phyloP scores from a whole-genome alignment of 768 basidiomycete genomes.

The Gyrodon lividus region DNA sequence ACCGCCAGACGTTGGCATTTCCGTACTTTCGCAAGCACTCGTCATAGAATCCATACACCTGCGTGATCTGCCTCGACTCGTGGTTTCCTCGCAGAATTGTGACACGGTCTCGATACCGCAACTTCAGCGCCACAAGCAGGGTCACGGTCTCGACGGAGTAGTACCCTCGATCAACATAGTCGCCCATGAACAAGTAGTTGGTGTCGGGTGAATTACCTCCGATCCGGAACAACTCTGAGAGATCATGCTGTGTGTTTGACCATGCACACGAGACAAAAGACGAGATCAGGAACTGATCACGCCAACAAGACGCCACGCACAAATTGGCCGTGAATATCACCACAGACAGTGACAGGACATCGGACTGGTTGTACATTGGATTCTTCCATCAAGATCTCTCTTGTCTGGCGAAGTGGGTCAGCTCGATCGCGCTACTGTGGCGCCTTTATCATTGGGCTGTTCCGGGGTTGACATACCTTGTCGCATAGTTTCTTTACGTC shows the following conservation, averaged over 20 bases:
- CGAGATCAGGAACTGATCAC: slow-evolving; percentile 27
- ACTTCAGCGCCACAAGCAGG: slow-evolving; percentile 92
- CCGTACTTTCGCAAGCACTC: slow-evolving; percentile 99
- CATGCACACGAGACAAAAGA: slow-evolving; percentile 10
- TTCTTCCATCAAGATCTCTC: slow-evolving; percentile 99
- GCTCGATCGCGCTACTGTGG: slow-evolving; percentile 10
- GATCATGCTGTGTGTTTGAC: slow-evolving; percentile 77
- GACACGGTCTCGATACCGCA: slow-evolving; percentile 96
- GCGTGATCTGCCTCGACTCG: slow-evolving; percentile 98
- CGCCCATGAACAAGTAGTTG: slow-evolving; percentile 99
- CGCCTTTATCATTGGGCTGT: slow-evolving; percentile 16
- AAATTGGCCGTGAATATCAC: slow-evolving; percentile 99
- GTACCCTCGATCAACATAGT: slow-evolving; percentile 99
- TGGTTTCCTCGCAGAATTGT: slow-evolving; percentile 98
- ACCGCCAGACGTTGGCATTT: slow-evolving; percentile 99
- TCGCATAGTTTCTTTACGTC: slow-evolving; percentile 99
- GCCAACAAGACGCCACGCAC: slow-evolving; percentile 56
- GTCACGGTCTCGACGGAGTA: slow-evolving; percentile 99
- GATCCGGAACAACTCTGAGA: slow-evolving; percentile 97
- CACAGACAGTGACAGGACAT: slow-evolving; percentile 99
- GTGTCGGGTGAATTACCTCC: slow-evolving; percentile 99
- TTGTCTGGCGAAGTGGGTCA: slow-evolving; percentile 57
- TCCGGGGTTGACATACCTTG: slow-evolving; percentile 65
- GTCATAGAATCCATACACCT: slow-evolving; percentile 99
- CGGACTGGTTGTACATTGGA: slow-evolving; percentile 98